These are phyloP conservation scores for Platismatia glauca DNA, from an alignment of 495 filamentous ascomycete genomes.

Conservation along the genomic window DNA sequence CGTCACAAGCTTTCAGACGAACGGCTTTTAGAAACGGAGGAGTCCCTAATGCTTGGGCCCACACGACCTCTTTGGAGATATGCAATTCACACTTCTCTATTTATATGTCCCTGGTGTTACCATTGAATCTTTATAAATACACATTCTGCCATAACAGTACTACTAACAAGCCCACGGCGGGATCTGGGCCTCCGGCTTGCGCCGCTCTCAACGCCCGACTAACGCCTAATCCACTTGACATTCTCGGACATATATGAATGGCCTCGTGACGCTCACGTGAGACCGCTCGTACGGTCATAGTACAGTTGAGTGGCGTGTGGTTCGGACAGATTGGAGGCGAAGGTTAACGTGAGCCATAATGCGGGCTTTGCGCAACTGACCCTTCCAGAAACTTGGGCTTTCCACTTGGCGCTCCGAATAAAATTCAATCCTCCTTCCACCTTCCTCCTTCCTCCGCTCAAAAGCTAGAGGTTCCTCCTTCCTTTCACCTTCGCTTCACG, in stretches of 20 bases:
- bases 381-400: not conserved
- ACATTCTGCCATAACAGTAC: not conserved
- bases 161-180: not conserved
- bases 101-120: not conserved
- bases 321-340: not conserved
- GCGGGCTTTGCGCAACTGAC: constrained; percentile 1
- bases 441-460: not conserved
- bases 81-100: not conserved
- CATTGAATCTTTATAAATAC: not conserved
- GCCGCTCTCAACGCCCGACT: not conserved
- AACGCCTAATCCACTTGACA: not conserved
- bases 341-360: not conserved
- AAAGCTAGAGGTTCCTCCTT: not conserved
- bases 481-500: not conserved
- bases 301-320: not conserved
- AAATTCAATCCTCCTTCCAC: too few species aligned
- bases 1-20: constrained; percentile 23
- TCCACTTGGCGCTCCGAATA: not conserved
- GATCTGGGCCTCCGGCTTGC: not conserved
- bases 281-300: too few species aligned
- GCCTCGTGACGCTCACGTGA: too few species aligned
- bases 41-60: not conserved
- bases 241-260: not conserved
- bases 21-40: constrained; percentile 2
- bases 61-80: not conserved